These are phyloP conservation scores for Rhodotorula toruloides DNA, from an alignment of 768 basidiomycete genomes.

Conservation along the genomic window DNA sequence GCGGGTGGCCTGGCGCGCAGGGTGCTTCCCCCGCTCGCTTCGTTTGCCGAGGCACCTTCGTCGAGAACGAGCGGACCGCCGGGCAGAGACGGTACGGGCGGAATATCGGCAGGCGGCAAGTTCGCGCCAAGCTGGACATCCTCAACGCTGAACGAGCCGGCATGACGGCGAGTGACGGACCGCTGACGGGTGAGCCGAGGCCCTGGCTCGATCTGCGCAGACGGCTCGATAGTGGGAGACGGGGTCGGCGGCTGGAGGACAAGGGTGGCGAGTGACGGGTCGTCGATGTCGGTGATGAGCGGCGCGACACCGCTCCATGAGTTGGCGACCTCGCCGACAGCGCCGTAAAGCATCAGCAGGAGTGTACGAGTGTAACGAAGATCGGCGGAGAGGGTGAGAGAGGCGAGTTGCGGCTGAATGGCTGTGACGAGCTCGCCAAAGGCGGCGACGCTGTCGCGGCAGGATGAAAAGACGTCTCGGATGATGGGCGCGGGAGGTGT, in stretches of 20 bases:
- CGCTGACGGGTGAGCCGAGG: conserved; percentile 18
- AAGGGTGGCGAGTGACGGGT: conserved; percentile 37
- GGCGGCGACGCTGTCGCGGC: conserved; percentile 72
- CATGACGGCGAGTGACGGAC: conserved; percentile 36
- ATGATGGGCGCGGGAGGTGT: conserved; percentile 68
- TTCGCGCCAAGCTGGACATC: conserved; percentile 41
- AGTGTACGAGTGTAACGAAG: conserved; percentile 82
- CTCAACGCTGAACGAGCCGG: conserved; percentile 43
- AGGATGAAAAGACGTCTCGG: conserved; percentile 70
- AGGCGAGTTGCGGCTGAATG: conserved; percentile 70
- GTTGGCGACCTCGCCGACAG: conserved; percentile 75
- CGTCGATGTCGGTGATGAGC: conserved; percentile 58
- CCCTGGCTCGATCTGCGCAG: not conserved
- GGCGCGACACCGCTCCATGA: conserved; percentile 77
- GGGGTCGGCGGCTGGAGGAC: conserved; percentile 41
- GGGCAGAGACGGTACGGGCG: conserved; percentile 20
- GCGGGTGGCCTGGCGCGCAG: not conserved
- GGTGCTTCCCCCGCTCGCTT: not conserved
- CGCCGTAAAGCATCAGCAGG: conserved; percentile 78
- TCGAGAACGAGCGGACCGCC: not conserved
- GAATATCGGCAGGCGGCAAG: conserved; percentile 33
- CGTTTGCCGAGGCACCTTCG: not conserved
- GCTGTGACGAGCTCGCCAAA: conserved; percentile 86
- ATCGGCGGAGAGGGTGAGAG: conserved; percentile 68
- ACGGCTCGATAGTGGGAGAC: conserved; percentile 5